Conservation (phyloP, 2,329 filamentous ascomycete genomes). For the Elsinoe necatrix region DNA sequence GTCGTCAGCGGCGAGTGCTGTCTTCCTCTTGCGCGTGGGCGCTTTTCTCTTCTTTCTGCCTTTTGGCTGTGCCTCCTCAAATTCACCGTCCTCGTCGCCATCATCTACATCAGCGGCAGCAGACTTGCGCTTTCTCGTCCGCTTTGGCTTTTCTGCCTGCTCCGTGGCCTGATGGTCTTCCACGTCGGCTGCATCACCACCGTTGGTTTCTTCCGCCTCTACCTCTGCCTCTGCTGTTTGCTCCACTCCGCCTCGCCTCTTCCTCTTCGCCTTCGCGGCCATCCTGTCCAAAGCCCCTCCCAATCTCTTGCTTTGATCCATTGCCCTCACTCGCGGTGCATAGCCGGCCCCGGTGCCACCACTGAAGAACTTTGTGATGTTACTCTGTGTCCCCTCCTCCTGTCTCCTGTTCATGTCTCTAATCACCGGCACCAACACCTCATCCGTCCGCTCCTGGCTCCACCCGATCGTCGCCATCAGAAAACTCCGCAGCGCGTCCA, state of each 20-base stretch:
- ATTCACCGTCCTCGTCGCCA: slow-evolving; percentile 19
- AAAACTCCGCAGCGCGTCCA: slow-evolving; percentile 74
- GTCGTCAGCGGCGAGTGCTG: slow-evolving; percentile 7
- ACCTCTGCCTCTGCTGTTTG: slow-evolving; percentile 9
- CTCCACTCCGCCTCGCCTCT: slow-evolving; percentile 21
- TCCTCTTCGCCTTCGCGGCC: slow-evolving; percentile 44
- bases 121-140: slow-evolving; percentile 18
- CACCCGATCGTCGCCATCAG: slow-evolving; percentile 90
- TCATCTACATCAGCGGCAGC: neutral
- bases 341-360: slow-evolving; percentile 67
- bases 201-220: slow-evolving; percentile 15
- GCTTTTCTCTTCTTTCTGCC: slow-evolving; percentile 17
- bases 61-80: slow-evolving; percentile 15
- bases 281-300: slow-evolving; percentile 63
- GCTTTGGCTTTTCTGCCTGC: slow-evolving; percentile 5
- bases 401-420: slow-evolving; percentile 87
- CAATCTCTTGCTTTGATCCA: slow-evolving; percentile 65
- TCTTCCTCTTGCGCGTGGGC: slow-evolving; percentile 13
- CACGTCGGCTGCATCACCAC: neutral
- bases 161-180: neutral
- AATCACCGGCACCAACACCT: slow-evolving; percentile 91
- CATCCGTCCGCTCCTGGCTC: slow-evolving; percentile 84
- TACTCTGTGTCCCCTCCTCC: slow-evolving; percentile 84
- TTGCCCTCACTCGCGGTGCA: slow-evolving; percentile 56
- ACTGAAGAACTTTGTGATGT: slow-evolving; percentile 88